Percentiles rank a stretch among this genome's conserved stretches.
phyloP scores from a whole-genome alignment of 1,139 yeast genomes.

The Keqinozyma sinolaborantium region DNA sequence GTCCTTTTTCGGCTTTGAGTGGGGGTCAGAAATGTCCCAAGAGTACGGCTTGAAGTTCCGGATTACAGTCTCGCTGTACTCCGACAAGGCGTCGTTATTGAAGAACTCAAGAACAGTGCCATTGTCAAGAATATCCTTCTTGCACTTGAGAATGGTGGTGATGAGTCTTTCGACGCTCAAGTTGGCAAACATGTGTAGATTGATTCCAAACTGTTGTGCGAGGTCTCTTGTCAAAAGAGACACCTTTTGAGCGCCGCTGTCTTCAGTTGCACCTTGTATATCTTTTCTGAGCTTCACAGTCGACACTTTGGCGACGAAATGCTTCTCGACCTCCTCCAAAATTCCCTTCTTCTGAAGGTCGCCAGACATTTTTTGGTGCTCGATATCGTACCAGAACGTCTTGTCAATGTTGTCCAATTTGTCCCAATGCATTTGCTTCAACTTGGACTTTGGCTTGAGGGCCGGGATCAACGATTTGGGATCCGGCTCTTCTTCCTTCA shows the following conservation, averaged over 20 bases:
- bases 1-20: slow-evolving; percentile 50
- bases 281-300: slow-evolving; percentile 38
- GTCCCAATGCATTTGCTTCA: slow-evolving; percentile 97
- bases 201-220: slow-evolving; percentile 86
- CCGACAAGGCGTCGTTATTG: slow-evolving; percentile 66
- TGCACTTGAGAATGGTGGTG: slow-evolving; percentile 65
- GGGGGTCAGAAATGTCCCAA: slow-evolving; percentile 39
- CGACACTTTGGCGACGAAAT: slow-evolving; percentile 66
- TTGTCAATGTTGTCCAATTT: slow-evolving; percentile 64
- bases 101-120: slow-evolving; percentile 79
- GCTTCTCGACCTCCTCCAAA: slow-evolving; percentile 69
- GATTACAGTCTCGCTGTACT: slow-evolving; percentile 63
- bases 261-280: slow-evolving; percentile 5
- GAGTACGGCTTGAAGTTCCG: slow-evolving; percentile 74
- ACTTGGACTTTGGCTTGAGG: slow-evolving; percentile 55
- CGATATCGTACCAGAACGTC: slow-evolving; percentile 77
- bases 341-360: slow-evolving; percentile 68
- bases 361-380: slow-evolving; percentile 45
- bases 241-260: slow-evolving; percentile 28
- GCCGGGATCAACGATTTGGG: slow-evolving; percentile 12
- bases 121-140: slow-evolving; percentile 63
- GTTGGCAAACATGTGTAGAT: slow-evolving; percentile 74
- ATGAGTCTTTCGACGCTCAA: slow-evolving; percentile 63
- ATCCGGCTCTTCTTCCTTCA: slow-evolving; percentile 5
- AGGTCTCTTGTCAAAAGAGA: slow-evolving; percentile 74